Evolutionary conservation across 228 moss, liverwort and hornwort genomes (phyloP), one percentile per base, ranked within the genome.

Genomic region (Sphagnum magellanicum): DNA sequence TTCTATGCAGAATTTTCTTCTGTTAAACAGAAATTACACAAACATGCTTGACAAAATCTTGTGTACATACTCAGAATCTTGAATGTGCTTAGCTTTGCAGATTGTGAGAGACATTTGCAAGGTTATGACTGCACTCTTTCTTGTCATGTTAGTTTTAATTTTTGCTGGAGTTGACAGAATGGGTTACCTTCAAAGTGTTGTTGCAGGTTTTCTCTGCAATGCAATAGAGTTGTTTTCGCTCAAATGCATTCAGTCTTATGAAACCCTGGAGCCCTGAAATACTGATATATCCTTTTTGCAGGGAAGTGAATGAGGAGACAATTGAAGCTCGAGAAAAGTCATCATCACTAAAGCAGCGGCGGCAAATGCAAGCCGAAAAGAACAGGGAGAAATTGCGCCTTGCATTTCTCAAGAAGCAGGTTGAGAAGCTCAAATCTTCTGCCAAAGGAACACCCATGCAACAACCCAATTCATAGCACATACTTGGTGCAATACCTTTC

Each of bases 261-360:
- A 59, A 59, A 59, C 59, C 11, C 15, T 59, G 59, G 12, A 11
- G 15, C 59, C 15, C 59, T 15, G 12, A 59, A 15, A 59, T 32
- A 32, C 32, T 32, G 32, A 32, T 32, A 32, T 32, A 32, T 32
- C 32, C 32, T 32, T 32, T 32, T 51, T 10, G 5, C 84, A 98
- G 90, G 81, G 92, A 93, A 67, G 93, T 98, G 63, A 98, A 93
- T 52, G 62, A 75, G 68, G 98, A 91, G 74, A 98, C 93, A 10
- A 76, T 77, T 48, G 85, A 88, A 63, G 93, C 94, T 64, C 88
- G 98, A 72, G 93, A 79, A 62, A 98, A 90, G 70, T 87, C 88
- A 62, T 79, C 85, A 48, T 74, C 74, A 63, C 81, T 93, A 72
- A 98, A 98, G 78, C 87, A 90, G 53, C 84, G 79, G 70, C 86